These are phyloP conservation scores for Trametes cingulata DNA, from an alignment of 768 basidiomycete species.

Conservation along the genomic window DNA sequence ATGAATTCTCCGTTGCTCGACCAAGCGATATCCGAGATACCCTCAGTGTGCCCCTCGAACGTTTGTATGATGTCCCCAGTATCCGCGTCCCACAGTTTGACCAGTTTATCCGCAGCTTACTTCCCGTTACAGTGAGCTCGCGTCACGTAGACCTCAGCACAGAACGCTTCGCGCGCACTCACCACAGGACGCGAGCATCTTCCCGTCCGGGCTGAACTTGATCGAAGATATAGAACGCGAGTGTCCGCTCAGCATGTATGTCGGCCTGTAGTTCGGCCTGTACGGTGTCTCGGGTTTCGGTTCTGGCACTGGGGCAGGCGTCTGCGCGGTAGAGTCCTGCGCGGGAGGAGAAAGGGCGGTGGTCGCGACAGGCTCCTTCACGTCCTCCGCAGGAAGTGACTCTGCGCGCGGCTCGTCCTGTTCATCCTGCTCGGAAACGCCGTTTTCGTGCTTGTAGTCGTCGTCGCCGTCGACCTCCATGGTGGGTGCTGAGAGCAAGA, in stretches of 20 bases:
- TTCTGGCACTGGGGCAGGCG: slow-evolving; percentile 11
- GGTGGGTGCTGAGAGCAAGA: background rate
- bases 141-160: background rate
- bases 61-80: slow-evolving; percentile 76
- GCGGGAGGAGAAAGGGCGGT: slow-evolving; percentile 16
- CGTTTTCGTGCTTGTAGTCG: slow-evolving; percentile 2
- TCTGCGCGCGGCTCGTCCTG: background rate
- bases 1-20: slow-evolving; percentile 78
- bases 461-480: slow-evolving; percentile 22
- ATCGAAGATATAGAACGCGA: slow-evolving; percentile 78
- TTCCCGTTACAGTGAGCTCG: slow-evolving; percentile 36
- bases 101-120: slow-evolving; percentile 79
- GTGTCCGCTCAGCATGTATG: slow-evolving; percentile 78
- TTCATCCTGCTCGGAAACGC: background rate
- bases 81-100: slow-evolving; percentile 79
- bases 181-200: slow-evolving; percentile 79
- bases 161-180: background rate
- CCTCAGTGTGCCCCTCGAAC: slow-evolving; percentile 71
- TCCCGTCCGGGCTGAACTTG: slow-evolving; percentile 87
- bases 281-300: slow-evolving; percentile 4
- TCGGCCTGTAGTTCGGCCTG: slow-evolving; percentile 46
- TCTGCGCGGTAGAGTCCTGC: slow-evolving; percentile 13
- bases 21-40: slow-evolving; percentile 92
- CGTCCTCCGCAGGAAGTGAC: background rate
- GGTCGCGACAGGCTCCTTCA: background rate